Conservation (phyloP, 305 asterid genomes). For the Fraxinus velutina region DNA sequence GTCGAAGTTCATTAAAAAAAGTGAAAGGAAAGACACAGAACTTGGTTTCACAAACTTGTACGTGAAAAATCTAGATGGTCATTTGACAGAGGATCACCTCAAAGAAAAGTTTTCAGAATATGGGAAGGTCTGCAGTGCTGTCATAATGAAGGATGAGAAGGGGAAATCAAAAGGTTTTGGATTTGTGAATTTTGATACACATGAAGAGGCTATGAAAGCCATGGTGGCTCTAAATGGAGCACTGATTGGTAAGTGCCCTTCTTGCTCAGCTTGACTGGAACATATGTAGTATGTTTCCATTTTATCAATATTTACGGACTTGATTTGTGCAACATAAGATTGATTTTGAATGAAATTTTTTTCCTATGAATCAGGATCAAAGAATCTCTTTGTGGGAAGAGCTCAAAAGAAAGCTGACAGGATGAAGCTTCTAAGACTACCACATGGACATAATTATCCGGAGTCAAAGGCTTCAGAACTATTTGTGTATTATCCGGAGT, state of each 20-base stretch:
- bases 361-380: constrained; percentile 33
- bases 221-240: constrained; percentile 36
- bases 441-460: neutral
- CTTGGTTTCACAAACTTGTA: constrained; percentile 33
- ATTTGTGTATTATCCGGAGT: constrained; percentile 15
- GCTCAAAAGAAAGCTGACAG: constrained; percentile 36
- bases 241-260: constrained; percentile 30
- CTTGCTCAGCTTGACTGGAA: constrained; percentile 2
- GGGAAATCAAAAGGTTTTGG: constrained; percentile 47
- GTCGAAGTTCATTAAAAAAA: constrained; percentile 37
- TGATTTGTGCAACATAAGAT: neutral
- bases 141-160: constrained; percentile 35
- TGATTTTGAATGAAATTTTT: neutral
- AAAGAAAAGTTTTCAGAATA: constrained; percentile 33
- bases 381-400: constrained; percentile 32
- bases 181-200: constrained; percentile 38
- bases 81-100: constrained; percentile 34
- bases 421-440: constrained; percentile 11
- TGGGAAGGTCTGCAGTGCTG: constrained; percentile 35
- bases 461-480: constrained; percentile 18
- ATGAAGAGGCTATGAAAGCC: constrained; percentile 43
- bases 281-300: neutral
- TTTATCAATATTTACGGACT: neutral
- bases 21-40: constrained; percentile 29
- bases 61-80: constrained; percentile 40